Evolutionary conservation across 2,329 filamentous ascomycete genomes (phyloP), one percentile per base, ranked within the genome.

Genomic region (Aspergillus luchuensis): DNA sequence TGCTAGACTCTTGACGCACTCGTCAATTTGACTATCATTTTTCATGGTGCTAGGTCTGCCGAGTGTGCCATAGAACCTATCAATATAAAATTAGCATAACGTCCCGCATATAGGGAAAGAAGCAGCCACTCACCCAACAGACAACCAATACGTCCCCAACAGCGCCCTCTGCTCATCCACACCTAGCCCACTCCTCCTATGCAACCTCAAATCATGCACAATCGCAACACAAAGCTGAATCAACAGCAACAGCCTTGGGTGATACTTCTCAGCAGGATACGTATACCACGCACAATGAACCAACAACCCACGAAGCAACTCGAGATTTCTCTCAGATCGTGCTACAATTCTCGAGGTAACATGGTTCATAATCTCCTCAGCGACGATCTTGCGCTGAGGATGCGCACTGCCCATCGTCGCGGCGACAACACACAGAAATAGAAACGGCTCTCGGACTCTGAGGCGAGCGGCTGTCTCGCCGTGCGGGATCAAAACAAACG

Each of bases 281-380:
- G 64, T 63, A 58, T 69, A 69, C 67, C 67, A 69, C 56, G 67
- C 64, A 38, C 57, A 57, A 47, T 68, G 57, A 43, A 69, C 59
- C 36, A 69, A 52, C 38, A 69, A 56, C 56, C 67, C 67, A 49
- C 63, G 64, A 21, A 68, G 67, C 45, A 69, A 49, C 43, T 69
- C 67, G 5, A 69, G 61, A 56, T 63, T 69, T 43, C 67, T 66
- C 64, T 69, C 67, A 3, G 67, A 69, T 5, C 56, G 56, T 56
- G 41, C 59, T 36, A 69, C 63, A 43, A 69, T 15, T 17, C 67
- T 55, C n/a, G 17, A 47, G 2, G 49, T 59, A 21, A 69, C 45
- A 25, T 69, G 67, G 28, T 64, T 64, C 62, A 68, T 68, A n/a
- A 69, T 63, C 51, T 69, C 67, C 19, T 68, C 66, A 5, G 50